Percentiles rank a stretch among this genome's conserved stretches.
phyloP scores from a whole-genome alignment of 2,329 filamentous ascomycete genomes.

The Aspergillus candidus region DNA sequence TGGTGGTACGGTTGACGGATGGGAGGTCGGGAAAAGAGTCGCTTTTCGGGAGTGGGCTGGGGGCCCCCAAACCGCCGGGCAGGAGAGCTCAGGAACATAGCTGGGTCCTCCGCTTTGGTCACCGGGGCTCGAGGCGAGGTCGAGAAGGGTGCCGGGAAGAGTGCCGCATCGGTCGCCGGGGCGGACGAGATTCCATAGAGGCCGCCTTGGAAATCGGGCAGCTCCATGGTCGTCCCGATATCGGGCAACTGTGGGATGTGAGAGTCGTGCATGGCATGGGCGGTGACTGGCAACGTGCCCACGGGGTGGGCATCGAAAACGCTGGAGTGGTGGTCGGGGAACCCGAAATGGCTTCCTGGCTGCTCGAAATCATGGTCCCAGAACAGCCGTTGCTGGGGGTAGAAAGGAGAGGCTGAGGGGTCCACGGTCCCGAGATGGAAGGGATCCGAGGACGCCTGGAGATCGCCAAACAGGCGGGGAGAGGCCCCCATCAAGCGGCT shows the following conservation, averaged over 20 bases:
- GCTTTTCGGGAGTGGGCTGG: slow-evolving; percentile 26
- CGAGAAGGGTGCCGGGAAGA: slow-evolving; percentile 41
- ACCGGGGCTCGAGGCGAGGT: slow-evolving; percentile 39
- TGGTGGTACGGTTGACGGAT: slow-evolving; percentile 44
- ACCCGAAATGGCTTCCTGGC: slow-evolving; percentile 12
- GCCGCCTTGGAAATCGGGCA: slow-evolving; percentile 26
- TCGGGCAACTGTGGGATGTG: slow-evolving; percentile 32
- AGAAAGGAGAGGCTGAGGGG: slow-evolving; percentile 51
- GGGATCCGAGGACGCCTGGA: slow-evolving; percentile 55
- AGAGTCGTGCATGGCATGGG: slow-evolving; percentile 13
- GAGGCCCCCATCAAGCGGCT: slow-evolving; percentile 41
- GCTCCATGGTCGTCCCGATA: slow-evolving; percentile 29
- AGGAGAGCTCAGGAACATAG: slow-evolving; percentile 45
- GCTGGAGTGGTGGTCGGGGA: slow-evolving; percentile 15
- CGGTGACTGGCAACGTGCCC: slow-evolving; percentile 15
- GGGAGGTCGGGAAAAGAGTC: slow-evolving; percentile 18
- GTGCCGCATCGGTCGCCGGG: slow-evolving; percentile 29
- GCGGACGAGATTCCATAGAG: slow-evolving; percentile 25
- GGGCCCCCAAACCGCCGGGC: slow-evolving; percentile 42
- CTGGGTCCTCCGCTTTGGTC: slow-evolving; percentile 39
- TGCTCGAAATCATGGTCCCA: slow-evolving; percentile 40
- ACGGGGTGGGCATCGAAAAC: slow-evolving; percentile 17
- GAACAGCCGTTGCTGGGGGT: slow-evolving; percentile 49
- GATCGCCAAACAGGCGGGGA: slow-evolving; percentile 45
- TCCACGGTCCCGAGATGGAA: slow-evolving; percentile 49